Conservation (phyloP, 176 grass and related monocot species). For the maize (Zea mays) region Zm-B73-REFERENCE-NAM-5.0 NC_050098.1:218976001-218976500, state of each 20-base stretch:
- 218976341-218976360: slow-evolving; percentile 36
- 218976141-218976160: slow-evolving; percentile 11
- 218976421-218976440: slow-evolving; percentile 86
- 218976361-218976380: slow-evolving; percentile 19
- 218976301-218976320: slow-evolving; percentile 99
- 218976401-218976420: slow-evolving; percentile 15
- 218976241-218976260: slow-evolving; percentile 91
- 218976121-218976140: background rate
- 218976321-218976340: slow-evolving; percentile 90
- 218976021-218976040: slow-evolving; percentile 61
- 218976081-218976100: slow-evolving; percentile 50
- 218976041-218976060: slow-evolving; percentile 55
- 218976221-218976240: slow-evolving; percentile 93
- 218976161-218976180: background rate
- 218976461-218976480: slow-evolving; percentile 95
- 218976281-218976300: slow-evolving; percentile 92
- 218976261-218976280: slow-evolving; percentile 68
- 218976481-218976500: slow-evolving; percentile 42
- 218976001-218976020: slow-evolving; percentile 97
- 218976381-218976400: background rate
- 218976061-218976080: slow-evolving; percentile 59
- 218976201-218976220: slow-evolving; percentile 68
- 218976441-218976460: slow-evolving; percentile 92
- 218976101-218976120: slow-evolving; percentile 39
- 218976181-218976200: slow-evolving; percentile 36